phyloP scores from a whole-genome alignment of 352 stramenopile genomes.

The Pythium dissotocum region DNA sequence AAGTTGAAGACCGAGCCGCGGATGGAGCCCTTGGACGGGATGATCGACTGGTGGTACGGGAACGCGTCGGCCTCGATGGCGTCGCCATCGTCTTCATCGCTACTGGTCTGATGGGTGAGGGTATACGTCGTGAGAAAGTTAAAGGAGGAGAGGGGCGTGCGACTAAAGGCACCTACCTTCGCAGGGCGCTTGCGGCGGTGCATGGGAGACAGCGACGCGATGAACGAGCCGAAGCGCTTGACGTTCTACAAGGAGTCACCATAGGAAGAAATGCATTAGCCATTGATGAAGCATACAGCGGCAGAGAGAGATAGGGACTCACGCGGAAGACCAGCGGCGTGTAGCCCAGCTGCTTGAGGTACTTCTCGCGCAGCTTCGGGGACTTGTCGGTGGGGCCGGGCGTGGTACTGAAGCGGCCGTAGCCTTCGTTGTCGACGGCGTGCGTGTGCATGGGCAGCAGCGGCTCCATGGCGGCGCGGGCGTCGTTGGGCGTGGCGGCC shows the following conservation, averaged over 20 bases:
- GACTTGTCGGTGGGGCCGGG: slow-evolving; percentile 30
- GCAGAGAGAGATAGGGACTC: slow-evolving; percentile 13
- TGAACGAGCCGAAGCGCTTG: slow-evolving; percentile 70
- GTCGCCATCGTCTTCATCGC: slow-evolving; percentile 36
- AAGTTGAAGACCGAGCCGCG: slow-evolving; percentile 86
- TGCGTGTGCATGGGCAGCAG: slow-evolving; percentile 50
- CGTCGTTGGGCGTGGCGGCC: slow-evolving; percentile 2
- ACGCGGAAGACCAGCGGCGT: slow-evolving; percentile 82
- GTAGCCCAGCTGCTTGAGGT: slow-evolving; percentile 77
- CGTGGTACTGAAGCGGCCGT: slow-evolving; percentile 17
- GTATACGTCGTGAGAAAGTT: neutral
- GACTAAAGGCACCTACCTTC: slow-evolving; percentile 12
- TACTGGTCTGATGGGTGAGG: neutral
- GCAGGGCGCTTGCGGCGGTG: slow-evolving; percentile 36
- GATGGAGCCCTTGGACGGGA: slow-evolving; percentile 82
- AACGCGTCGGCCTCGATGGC: slow-evolving; percentile 62
- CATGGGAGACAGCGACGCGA: slow-evolving; percentile 75
- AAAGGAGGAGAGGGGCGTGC: neutral
- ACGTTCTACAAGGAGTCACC: slow-evolving; percentile 42
- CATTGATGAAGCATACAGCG: neutral
- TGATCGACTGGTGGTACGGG: slow-evolving; percentile 75
- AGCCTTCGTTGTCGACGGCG: slow-evolving; percentile 27
- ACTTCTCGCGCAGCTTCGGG: slow-evolving; percentile 60
- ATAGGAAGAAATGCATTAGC: neutral
- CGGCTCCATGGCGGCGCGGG: slow-evolving; percentile 35